phyloP scores from a whole-genome alignment of 352 stramenopile species.

The Globisporangium middletonii region DNA sequence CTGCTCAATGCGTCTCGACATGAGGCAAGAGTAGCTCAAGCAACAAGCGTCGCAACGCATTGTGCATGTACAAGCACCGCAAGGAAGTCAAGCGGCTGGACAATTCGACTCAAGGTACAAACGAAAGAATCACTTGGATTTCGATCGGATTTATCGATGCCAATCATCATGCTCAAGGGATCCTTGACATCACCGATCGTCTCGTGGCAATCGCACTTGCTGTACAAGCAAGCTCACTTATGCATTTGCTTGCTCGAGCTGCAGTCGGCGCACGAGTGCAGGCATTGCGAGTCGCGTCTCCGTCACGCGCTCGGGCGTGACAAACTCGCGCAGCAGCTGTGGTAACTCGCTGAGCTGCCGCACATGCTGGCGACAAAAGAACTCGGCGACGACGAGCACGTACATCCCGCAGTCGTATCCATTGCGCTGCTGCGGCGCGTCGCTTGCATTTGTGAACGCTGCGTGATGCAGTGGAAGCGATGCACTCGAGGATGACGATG shows the following conservation, averaged over 20 bases:
- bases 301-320: constrained; percentile 43
- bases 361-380: constrained; percentile 30
- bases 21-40: no score
- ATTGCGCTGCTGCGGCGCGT: constrained; percentile 68
- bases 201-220: neutral
- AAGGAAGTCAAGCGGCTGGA: no score
- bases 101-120: no score
- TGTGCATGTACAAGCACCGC: no score
- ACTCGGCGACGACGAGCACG: constrained; percentile 63
- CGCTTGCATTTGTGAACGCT: constrained; percentile 22
- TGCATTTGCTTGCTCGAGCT: constrained; percentile 1
- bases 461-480: neutral
- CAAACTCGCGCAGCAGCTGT: constrained; percentile 31
- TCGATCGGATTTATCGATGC: no score
- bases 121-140: no score
- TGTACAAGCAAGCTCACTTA: no score
- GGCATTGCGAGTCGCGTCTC: constrained; percentile 43
- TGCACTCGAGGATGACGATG: no score
- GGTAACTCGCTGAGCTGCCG: neutral
- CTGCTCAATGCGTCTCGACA: no score
- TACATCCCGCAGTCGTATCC: constrained; percentile 82
- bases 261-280: constrained; percentile 25
- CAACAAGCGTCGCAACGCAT: no score
- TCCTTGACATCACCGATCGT: neutral
- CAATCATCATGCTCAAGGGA: no score